Evolutionary conservation across 352 stramenopile species (phyloP), one percentile per base, ranked within the genome.

Genomic region (Pythium guiyangense): DNA sequence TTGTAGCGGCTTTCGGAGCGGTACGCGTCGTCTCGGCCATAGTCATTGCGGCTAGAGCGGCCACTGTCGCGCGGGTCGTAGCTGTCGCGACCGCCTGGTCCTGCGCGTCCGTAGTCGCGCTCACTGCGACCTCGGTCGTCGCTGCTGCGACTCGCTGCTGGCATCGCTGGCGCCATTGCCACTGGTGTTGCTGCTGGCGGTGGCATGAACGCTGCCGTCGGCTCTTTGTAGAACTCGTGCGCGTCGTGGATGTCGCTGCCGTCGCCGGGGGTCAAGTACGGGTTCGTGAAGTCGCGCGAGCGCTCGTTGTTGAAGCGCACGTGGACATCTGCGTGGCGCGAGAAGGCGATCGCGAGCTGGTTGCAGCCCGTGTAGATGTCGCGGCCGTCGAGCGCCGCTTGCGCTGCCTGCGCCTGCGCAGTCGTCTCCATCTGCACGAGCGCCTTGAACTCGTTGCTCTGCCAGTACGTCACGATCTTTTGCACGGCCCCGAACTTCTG

Each of bases 341-440:
- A 91, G 59, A 91, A 91, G 17, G 86, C 75, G 46, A 93, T 88
- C 56, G 73, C 83, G 39, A 93, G 76, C 64, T 75, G 77, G 61
- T 93, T 93, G 67, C 84, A 93, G 46, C 84, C 84, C 26, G 84
- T 91, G 77, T 93, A 93, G 48, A 93, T 93, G 49, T 93, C 84
- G 18, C 84, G 80, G 11, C 84, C 84, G 57, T 93, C 75, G 4
- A 93, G 76, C 11, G 84, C 77, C 0, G 71, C 62, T 62, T 89
- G 80, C 5, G 84, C 84, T 1, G 84, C 79, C 42, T 84, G 70
- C 6, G 84, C 84, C 65, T 91, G 80, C 39, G 86, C 75, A 11
- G 86, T 57, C 15, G 84, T 79, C 50, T 89, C 77, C 77, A 93
- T 88, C 60, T 93, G 74, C 9, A 93, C 75, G 11, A 93, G 77